Base-by-base conservation (phyloP, 495 filamentous ascomycete species). In the Podospora appendiculata region DNA sequence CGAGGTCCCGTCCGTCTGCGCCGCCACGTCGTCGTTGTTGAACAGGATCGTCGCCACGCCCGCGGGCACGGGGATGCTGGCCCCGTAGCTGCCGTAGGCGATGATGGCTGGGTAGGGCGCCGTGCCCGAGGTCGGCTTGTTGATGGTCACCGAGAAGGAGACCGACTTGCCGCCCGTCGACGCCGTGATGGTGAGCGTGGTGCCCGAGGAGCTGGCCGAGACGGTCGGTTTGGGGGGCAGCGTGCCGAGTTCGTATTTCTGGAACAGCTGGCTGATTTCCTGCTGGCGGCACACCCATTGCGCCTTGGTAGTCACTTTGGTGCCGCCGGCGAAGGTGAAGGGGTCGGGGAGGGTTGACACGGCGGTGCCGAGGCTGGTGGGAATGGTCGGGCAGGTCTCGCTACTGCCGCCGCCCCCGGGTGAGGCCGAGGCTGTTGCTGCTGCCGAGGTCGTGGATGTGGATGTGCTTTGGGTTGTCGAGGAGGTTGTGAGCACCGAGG, bases 191-290 rank as follows among this genome's bases (percentile, higher is more conserved):
- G 50, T 60, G 32, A 69, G 66, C 6, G 54, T 64, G 55, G 45
- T 57, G 32, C 66, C 71, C 0, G 71, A 70, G 54, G 70, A 54
- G 52, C 61, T 66, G 47, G 65, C 70, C 6, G 70, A 69, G 32
- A 77, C 63, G 7, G 64, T 58, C 1, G 71, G 73, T 3, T 65
- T 63, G 7, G 69, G 62, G 0, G 78, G 77, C 41, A 73, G 65
- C 11, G 56, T 66, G 34, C 78, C 78, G 16, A 80, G 73, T 60
- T 81, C 77, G 60, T 75, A 79, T 41, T 63, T 62, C 57, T 78
- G 72, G 10, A 81, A 49, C 45, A 76, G 65, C 51, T 71, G 63
- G 55, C 54, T 66, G 50, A 80, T 77, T 65, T 81, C 74, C 14
- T 64, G 57, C 53, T 72, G 70, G 13, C 75, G 72, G 62, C 77